These are phyloP conservation scores for Tulasnella sp. DNA, from an alignment of 768 basidiomycete genomes.

Conservation along the genomic window DNA sequence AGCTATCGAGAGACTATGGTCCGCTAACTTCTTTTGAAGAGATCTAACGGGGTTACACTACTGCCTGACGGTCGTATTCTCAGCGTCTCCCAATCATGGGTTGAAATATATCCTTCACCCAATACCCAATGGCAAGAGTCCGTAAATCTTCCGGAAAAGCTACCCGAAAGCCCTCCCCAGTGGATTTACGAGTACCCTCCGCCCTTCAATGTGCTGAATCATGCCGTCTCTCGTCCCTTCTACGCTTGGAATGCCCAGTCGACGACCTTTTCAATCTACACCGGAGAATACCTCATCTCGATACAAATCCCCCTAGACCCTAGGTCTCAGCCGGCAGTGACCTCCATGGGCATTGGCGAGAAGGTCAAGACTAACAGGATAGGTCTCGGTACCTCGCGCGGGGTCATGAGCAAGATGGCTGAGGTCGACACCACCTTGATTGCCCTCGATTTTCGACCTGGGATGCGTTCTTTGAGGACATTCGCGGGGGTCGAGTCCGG, in stretches of 20 bases:
- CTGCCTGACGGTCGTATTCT: neutral
- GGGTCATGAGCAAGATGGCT: no score
- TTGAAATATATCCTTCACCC: neutral
- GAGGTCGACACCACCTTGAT: neutral
- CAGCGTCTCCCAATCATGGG: neutral
- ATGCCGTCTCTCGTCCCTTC: neutral
- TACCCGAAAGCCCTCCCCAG: neutral
- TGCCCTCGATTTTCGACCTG: neutral
- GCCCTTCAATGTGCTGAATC: neutral
- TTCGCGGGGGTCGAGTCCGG: neutral
- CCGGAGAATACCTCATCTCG: no score
- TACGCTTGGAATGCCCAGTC: neutral
- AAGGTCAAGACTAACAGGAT: no score
- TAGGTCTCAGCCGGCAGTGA: no score
- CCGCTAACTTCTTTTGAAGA: neutral
- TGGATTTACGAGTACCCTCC: neutral
- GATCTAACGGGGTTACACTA: neutral
- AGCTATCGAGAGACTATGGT: no score
- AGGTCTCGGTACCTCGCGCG: no score
- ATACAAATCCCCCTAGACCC: no score
- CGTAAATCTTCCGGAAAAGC: neutral
- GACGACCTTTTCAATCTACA: no score
- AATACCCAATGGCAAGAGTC: neutral
- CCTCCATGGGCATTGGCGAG: no score
- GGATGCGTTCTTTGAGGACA: neutral